A percentile compares a stretch with the other conserved stretches of the same genome.
Evolutionary conservation across 257 asterid genomes (phyloP).

Genomic region (Asclepias syriaca): DNA sequence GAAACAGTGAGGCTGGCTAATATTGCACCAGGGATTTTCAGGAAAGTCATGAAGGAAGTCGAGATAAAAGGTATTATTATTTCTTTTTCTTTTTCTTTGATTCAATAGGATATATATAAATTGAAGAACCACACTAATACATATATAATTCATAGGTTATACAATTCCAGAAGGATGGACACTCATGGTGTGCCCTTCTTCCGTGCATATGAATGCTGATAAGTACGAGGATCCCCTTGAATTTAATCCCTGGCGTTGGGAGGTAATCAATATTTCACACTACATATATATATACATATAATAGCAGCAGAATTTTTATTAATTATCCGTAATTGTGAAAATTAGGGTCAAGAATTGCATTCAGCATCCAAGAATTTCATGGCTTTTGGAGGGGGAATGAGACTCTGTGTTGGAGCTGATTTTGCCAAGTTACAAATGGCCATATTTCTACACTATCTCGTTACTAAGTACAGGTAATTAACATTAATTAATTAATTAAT

Average conservation of each 20-base stretch:
- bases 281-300: too few species aligned
- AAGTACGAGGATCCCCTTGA: slow-evolving; percentile 8
- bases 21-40: slow-evolving; percentile 9
- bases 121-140: too few species aligned
- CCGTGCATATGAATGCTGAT: slow-evolving; percentile 7
- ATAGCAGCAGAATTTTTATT: too few species aligned
- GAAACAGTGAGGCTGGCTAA: slow-evolving; percentile 7
- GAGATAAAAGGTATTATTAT: neutral
- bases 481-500: too few species aligned
- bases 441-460: slow-evolving; percentile 11
- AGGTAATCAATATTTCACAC: neutral
- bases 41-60: slow-evolving; percentile 9
- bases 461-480: slow-evolving; percentile 8
- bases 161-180: slow-evolving; percentile 22
- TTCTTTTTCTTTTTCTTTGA: too few species aligned
- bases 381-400: slow-evolving; percentile 21
- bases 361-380: slow-evolving; percentile 14
- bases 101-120: too few species aligned
- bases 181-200: slow-evolving; percentile 12
- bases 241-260: slow-evolving; percentile 16
- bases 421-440: slow-evolving; percentile 16
- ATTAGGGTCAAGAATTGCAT: slow-evolving; percentile 17
- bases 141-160: slow-evolving; percentile 2
- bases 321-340: neutral
- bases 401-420: slow-evolving; percentile 18